phyloP scores from a whole-genome alignment of 768 basidiomycete genomes.

The Lentinula detonsa region DNA sequence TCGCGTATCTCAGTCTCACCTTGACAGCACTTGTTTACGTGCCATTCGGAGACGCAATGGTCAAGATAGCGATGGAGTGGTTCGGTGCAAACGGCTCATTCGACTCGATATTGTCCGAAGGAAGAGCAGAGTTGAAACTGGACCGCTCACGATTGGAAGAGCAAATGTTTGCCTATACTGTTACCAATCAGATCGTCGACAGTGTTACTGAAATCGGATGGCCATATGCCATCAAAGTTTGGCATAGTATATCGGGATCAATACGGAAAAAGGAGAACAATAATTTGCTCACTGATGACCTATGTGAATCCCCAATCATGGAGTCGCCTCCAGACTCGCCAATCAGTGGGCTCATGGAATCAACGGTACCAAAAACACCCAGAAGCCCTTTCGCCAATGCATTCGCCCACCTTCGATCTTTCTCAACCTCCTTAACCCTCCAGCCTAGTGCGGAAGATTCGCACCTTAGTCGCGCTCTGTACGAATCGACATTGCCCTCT shows the following conservation, averaged over 20 bases:
- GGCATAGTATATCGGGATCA: neutral
- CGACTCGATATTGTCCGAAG: conserved; percentile 24
- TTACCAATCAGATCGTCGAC: conserved; percentile 82
- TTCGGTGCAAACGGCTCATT: conserved; percentile 38
- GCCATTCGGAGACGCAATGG: conserved; percentile 87
- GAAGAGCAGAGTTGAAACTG: conserved; percentile 22
- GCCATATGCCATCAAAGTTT: conserved; percentile 47
- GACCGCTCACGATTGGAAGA: conserved; percentile 67
- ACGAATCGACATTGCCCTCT: neutral
- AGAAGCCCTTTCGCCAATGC: neutral
- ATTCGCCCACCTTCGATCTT: conserved; percentile 19
- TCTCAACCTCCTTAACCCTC: conserved; percentile 77
- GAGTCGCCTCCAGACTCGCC: neutral
- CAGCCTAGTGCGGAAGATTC: conserved; percentile 39
- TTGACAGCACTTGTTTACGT: conserved; percentile 96
- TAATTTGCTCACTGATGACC: neutral
- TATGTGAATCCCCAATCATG: neutral
- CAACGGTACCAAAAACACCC: neutral
- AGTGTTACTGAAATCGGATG: conserved; percentile 76
- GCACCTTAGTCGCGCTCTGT: neutral
- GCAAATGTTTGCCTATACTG: conserved; percentile 91
- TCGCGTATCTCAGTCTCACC: conserved; percentile 86
- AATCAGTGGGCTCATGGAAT: neutral
- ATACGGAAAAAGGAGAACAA: neutral
- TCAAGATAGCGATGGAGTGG: conserved; percentile 21